Percentiles rank a stretch among this genome's conserved stretches.
Conservation (phyloP, 31 red algal species). For the Endocladia muricata region DNA sequence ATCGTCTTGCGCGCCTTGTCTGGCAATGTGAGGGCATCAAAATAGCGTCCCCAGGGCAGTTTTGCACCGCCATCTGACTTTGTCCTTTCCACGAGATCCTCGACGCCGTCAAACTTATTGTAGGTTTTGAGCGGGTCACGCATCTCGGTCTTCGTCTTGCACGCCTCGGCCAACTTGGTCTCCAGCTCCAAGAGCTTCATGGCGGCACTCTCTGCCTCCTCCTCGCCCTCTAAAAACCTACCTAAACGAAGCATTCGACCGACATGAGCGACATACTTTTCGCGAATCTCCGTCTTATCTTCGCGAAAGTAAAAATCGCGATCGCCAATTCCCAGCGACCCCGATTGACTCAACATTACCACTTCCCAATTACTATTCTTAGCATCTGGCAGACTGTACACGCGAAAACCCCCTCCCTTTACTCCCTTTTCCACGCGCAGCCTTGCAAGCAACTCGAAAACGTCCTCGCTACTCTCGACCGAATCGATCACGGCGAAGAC, state of each 20-base stretch:
- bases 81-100: slow-evolving; percentile 28
- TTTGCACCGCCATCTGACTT: neutral
- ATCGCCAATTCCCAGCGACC: slow-evolving; percentile 65
- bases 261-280: slow-evolving; percentile 70
- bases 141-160: slow-evolving; percentile 66
- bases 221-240: slow-evolving; percentile 30
- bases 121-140: slow-evolving; percentile 74
- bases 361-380: slow-evolving; percentile 68
- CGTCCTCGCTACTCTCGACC: slow-evolving; percentile 21
- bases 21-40: slow-evolving; percentile 40
- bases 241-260: slow-evolving; percentile 42
- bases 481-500: slow-evolving; percentile 42
- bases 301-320: slow-evolving; percentile 80
- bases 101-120: slow-evolving; percentile 61
- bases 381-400: slow-evolving; percentile 63
- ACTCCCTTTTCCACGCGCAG: slow-evolving; percentile 37
- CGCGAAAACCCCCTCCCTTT: slow-evolving; percentile 11
- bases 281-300: slow-evolving; percentile 66
- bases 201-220: slow-evolving; percentile 22
- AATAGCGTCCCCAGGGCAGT: slow-evolving; percentile 59
- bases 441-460: slow-evolving; percentile 38
- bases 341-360: slow-evolving; percentile 48
- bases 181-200: slow-evolving; percentile 65
- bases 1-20: slow-evolving; percentile 33
- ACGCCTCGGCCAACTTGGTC: slow-evolving; percentile 73